Conservation (phyloP, 768 basidiomycete genomes). For the Pleurotus sapidus region DNA sequence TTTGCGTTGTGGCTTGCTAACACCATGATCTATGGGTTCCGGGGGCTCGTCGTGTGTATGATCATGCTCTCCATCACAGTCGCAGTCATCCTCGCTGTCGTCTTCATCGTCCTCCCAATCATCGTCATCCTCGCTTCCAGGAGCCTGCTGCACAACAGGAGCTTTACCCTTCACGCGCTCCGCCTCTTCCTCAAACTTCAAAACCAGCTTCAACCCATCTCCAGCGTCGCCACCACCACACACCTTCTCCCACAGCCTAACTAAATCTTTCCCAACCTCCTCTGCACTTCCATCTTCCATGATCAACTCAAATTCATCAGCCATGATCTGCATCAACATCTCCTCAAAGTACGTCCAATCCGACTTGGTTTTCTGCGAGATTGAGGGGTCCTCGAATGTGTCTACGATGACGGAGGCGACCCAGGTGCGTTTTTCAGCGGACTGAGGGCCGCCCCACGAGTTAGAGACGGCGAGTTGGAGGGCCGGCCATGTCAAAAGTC, state of each 20-base stretch:
- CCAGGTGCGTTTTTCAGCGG: conserved; percentile 76
- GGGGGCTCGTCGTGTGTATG: conserved; percentile 55
- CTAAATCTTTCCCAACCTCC: conserved; percentile 68
- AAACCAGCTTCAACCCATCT: conserved; percentile 50
- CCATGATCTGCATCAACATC: conserved; percentile 77
- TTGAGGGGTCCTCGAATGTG: conserved; percentile 55
- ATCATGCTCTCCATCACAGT: conserved; percentile 21
- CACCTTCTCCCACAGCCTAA: conserved; percentile 63
- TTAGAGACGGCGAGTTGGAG: conserved; percentile 84
- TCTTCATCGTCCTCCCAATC: conserved; percentile 50
- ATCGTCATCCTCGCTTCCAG: conserved; percentile 29
- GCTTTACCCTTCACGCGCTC: conserved; percentile 57
- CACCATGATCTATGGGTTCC: conserved; percentile 41
- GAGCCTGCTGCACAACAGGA: conserved; percentile 40
- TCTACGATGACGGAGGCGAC: conserved; percentile 80
- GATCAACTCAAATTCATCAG: conserved; percentile 81
- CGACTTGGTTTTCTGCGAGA: conserved; percentile 30
- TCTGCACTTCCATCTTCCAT: conserved; percentile 86
- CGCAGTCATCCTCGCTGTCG: conserved; percentile 29
- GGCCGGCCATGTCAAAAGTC: conserved; percentile 82
- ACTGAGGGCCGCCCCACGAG: conserved; percentile 80
- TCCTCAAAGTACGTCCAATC: conserved; percentile 82
- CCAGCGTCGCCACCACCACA: conserved; percentile 35
- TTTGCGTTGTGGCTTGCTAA: conserved; percentile 12
- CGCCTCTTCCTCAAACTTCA: conserved; percentile 62